A percentile compares a stretch with the other conserved stretches of the same genome.
These are phyloP conservation scores for Apiospora malaysiana DNA, from an alignment of 2,329 filamentous ascomycete genomes.

Conservation along the genomic window DNA sequence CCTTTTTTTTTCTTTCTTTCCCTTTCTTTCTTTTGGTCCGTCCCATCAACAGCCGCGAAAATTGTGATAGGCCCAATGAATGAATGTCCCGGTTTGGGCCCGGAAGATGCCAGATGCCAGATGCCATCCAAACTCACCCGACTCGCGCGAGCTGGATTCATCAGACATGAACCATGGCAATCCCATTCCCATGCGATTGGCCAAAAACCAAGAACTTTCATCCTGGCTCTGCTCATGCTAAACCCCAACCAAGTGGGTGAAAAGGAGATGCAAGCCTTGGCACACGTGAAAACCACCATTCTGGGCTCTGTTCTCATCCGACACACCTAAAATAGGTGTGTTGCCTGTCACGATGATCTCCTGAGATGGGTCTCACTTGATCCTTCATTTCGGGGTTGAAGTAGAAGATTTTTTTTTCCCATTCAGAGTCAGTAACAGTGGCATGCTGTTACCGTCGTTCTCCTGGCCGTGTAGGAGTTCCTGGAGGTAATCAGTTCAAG, in stretches of 20 bases:
- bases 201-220: not conserved
- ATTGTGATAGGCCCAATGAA: conserved; percentile 7
- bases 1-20: conserved; percentile 20
- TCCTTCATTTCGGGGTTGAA: not conserved
- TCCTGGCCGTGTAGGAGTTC: not conserved
- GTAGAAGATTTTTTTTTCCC: not conserved
- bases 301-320: too few relatives aligned
- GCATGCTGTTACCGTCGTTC: not conserved
- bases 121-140: not conserved
- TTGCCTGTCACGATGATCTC: not conserved
- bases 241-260: not conserved
- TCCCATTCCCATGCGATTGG: not conserved
- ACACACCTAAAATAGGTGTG: not conserved
- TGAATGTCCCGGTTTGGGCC: not conserved
- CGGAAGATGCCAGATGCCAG: conserved; percentile 13
- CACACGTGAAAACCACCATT: conserved; percentile 1
- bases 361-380: not conserved
- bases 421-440: not conserved
- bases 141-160: not conserved
- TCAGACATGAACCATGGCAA: conserved; percentile 2
- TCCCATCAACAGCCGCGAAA: not conserved
- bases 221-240: not conserved
- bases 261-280: conserved; percentile 2
- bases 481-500: not conserved
- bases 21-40: not conserved